These are phyloP conservation scores for Piper longum DNA, from an alignment of 164 flowering plant genomes.

Conservation along the genomic window DNA sequence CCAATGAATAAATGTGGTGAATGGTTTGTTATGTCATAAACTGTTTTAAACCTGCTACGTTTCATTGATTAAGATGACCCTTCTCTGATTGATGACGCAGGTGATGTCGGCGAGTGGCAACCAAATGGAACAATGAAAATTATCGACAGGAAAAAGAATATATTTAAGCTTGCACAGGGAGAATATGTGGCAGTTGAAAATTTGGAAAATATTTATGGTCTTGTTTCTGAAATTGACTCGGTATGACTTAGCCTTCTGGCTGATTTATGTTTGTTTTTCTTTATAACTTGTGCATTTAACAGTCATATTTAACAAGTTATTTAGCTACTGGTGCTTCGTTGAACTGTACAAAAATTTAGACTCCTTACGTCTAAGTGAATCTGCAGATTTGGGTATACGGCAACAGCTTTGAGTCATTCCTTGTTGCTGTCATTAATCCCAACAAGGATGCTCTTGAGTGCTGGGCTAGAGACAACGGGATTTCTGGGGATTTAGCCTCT, in stretches of 20 bases:
- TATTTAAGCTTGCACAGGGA: conserved; percentile 97
- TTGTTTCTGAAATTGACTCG: conserved; percentile 51
- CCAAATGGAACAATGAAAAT: conserved; percentile 87
- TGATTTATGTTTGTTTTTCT: too few species aligned
- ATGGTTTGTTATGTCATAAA: too few species aligned
- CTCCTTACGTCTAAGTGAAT: background rate
- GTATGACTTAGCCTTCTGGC: conserved; percentile 22
- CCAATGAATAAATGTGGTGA: too few species aligned
- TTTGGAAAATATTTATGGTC: conserved; percentile 75
- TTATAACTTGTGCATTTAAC: too few species aligned
- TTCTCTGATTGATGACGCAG: conserved; percentile 15
- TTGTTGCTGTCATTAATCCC: conserved; percentile 80
- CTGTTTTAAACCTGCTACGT: too few species aligned
- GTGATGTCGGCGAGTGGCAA: conserved; percentile 98
- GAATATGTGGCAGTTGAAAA: conserved; percentile 98
- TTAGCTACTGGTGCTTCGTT: background rate
- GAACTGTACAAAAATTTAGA: background rate
- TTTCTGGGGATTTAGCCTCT: conserved; percentile 51
- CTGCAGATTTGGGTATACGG: conserved; percentile 94
- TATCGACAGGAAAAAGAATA: conserved; percentile 94
- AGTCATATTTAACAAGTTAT: too few species aligned
- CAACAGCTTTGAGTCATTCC: conserved; percentile 85
- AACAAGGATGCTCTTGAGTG: conserved; percentile 48
- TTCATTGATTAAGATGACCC: too few species aligned
- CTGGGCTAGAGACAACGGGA: conserved; percentile 47